Percentiles rank a stretch among this genome's conserved stretches.
Evolutionary conservation across 495 filamentous ascomycete genomes (phyloP).

Genomic region (Penicillium crystallinum): DNA sequence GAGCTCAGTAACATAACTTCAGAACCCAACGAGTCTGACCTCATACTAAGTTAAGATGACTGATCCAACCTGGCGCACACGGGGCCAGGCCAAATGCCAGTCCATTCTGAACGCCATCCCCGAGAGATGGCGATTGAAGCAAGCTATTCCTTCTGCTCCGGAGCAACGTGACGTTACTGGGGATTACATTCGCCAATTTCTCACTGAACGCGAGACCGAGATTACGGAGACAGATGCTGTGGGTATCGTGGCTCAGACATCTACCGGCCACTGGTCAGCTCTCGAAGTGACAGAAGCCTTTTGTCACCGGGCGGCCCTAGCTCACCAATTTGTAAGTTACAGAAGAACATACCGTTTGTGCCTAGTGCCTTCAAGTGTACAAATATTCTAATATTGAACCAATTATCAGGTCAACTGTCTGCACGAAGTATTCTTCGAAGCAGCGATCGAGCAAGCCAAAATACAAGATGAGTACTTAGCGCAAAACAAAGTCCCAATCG

Average conservation of each 20-base stretch:
- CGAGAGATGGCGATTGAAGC: constrained; percentile 48
- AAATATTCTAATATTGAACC: neutral
- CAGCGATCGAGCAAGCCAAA: constrained; percentile 54
- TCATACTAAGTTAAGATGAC: constrained; percentile 11
- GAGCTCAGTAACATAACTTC: neutral
- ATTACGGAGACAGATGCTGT: constrained; percentile 52
- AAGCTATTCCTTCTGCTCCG: constrained; percentile 40
- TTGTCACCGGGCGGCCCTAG: constrained; percentile 51
- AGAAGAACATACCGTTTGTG: too few relatives aligned
- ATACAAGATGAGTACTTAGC: constrained; percentile 53
- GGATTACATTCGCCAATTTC: constrained; percentile 51
- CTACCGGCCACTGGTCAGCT: constrained; percentile 40
- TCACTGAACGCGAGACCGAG: constrained; percentile 49
- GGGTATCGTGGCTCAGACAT: constrained; percentile 44
- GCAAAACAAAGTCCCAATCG: constrained; percentile 42
- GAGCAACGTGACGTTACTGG: constrained; percentile 61
- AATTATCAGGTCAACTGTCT: constrained; percentile 48
- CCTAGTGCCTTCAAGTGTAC: neutral
- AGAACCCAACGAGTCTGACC: neutral
- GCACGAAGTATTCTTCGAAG: constrained; percentile 59
- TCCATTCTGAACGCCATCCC: constrained; percentile 53
- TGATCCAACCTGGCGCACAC: constrained; percentile 35
- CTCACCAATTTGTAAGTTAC: constrained; percentile 48
- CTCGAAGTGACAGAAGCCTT: constrained; percentile 52
- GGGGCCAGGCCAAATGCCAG: constrained; percentile 48